Evolutionary conservation across 1,284 basidiomycete species (phyloP), one percentile per base, ranked within the genome.

Genomic region (Stereum hirsutum): DNA sequence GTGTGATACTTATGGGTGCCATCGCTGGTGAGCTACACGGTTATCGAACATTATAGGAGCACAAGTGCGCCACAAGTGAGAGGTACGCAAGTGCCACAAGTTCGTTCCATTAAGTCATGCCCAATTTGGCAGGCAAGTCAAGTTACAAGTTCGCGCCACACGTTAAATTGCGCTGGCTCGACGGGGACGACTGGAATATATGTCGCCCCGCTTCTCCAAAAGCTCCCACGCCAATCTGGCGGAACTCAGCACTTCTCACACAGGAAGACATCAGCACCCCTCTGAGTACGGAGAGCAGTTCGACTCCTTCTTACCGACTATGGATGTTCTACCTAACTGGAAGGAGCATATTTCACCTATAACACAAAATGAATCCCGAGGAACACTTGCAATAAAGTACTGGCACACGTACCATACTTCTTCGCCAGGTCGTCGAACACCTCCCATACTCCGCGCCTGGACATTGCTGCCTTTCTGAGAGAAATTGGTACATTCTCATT

Each of bases 141-240:
- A 42, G 27, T 15, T 2, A 23, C 5, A 30, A n/a, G n/a, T 2
- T 7, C 14, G 6, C 15, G 1, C 4, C 14, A 36, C 45, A 19
- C 41, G 48, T 60, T n/a, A n/a, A n/a, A n/a, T n/a, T n/a, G 55
- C 61, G 48, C 63, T 55, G 30, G 64, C 58, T 28, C 54, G 57
- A 10, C 58, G 47, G 1, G 65, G 64, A n/a, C 65, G 54, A 34
- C 60, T 62, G 4, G 64, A 66, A 46, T 65, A 66, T 10, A 64
- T 63, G 27, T 56, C 57, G 7, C 60, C 57, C 15, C 56, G 54
- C 44, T 60, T 64, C 20, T 67, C 64, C 5, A 67, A 49, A 4
- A 66, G 51, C 28, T 66, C 64, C 7, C 51, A 56, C 3, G 60
- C 57, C 3, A 51, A 53, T 33, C 61, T 51, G 5, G 55, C 40